Evolutionary conservation across 2,329 filamentous ascomycete species (phyloP), one percentile per base, ranked within the genome.

Genomic region (Microcera coccophila): DNA sequence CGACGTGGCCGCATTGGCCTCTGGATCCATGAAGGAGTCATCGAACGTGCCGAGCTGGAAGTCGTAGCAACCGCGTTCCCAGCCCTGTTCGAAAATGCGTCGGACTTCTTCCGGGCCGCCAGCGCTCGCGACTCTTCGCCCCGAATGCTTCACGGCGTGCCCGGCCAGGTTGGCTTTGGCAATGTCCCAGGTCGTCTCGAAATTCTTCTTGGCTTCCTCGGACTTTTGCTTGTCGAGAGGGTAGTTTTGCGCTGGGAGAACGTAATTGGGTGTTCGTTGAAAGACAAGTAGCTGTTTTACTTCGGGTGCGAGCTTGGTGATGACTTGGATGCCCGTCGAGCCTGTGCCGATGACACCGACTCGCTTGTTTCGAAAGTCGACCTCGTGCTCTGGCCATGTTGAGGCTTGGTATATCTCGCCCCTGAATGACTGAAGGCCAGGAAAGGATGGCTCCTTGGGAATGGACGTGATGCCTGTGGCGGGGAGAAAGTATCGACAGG

Each of bases 311-410:
- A 50, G 11, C 28, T 47, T 47, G 11, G 48, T 36, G 5, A 50
- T 33, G 8, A 45, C 43, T 28, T 50, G 48, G 12, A 50, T 32
- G 7, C 45, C 45, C 3, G 45, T 48, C 11, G 48, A 45, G 1
- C 48, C 48, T 5, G 46, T 42, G 4, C 48, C 48, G n/a, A 50
- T 20, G 3, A 50, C 5, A 8, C 39, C 48, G 5, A 48, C 16
- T 3, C 40, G 46, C 16, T 50, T 50, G 2, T 39, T 42, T 8
- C 12, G 38, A 12, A 50, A 31, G 24, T 48, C 42, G 2, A 45
- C 17, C 1, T 38, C 19, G 2, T 38, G 10, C 9, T 41, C 22
- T 1, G 48, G 48, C 39, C 39, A 50, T 3, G 3, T 24, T 1
- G 48, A 41, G 3, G 48, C 24, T 12, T 50, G 48, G 19, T 45